Evolutionary conservation across 306 rosid species (phyloP), one percentile per base, ranked within the genome.

Genomic region (Quercus wislizeni): DNA sequence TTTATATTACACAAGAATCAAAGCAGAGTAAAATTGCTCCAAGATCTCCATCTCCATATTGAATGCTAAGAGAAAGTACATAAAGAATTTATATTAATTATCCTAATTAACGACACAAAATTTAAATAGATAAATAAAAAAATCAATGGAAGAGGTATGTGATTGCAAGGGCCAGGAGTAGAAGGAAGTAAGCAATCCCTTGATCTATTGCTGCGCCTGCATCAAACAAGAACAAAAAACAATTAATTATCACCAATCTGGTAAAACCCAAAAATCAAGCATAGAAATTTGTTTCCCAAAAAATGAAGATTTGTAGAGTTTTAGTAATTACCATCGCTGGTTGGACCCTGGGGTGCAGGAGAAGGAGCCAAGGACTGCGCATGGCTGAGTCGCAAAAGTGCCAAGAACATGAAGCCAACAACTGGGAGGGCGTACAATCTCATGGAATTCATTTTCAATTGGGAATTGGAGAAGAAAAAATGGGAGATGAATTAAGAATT

Each of bases 191-290:
- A 73, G 91, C 94, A 73, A 90, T 62, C 73, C 93, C 97, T 87
- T 92, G 97, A 83, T 92, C 97, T 38, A 89, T 63, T 13, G 92
- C 86, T 5, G 87, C 46, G 27, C 93, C 93, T 91, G 85, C 35
- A 20, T 58, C 1, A 68, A 74, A 35, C 30, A 70, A 79, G 4
- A 27, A 28, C 0, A 59, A 0, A 23, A 28, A 20, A 35, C 17
- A 61, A 28, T 61, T 61, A 2, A 64, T 3, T 19, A 43, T 2
- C 17, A 21, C 2, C 13, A 3, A 4, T 61, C 18, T 74, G n/a
- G 14, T 8, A 15, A 41, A 10, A 1, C 14, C 5, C 4, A 51
- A 73, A 4, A 46, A 8, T 18, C 2, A 63, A 63, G 69, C 41
- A 28, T 2, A 14, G 38, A 4, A 62, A 63, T 61, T 59, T 4